Evolutionary conservation across 1,284 basidiomycete species (phyloP).

Genomic region (Ceratorhiza oryzae-sativae): DNA sequence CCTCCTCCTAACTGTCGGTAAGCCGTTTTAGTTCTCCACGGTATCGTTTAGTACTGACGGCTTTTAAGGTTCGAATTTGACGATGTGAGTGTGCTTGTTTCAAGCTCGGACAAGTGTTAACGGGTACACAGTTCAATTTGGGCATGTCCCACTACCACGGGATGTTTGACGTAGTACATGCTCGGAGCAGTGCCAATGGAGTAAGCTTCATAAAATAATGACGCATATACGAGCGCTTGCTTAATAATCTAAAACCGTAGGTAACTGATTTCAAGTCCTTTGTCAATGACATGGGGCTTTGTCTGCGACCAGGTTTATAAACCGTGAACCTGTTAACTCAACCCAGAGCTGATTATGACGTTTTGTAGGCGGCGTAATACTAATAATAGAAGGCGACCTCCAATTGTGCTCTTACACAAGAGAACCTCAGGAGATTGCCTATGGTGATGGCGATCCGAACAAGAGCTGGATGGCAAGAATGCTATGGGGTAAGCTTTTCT

Average conservation of each 20-base stretch:
- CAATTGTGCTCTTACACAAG: conserved; percentile 31
- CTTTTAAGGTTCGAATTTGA: conserved; percentile 39
- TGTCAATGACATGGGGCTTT: conserved; percentile 39
- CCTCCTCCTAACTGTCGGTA: conserved; percentile 31
- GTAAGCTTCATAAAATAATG: neutral
- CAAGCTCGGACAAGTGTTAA: neutral
- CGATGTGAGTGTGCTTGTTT: conserved; percentile 26
- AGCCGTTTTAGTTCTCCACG: neutral
- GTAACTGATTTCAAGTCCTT: conserved; percentile 32
- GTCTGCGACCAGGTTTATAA: conserved; percentile 32
- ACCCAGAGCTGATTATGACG: too few species aligned
- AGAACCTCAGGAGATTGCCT: conserved; percentile 34
- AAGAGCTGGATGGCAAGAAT: conserved; percentile 41
- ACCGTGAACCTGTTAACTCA: neutral
- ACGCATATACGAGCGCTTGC: neutral
- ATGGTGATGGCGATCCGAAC: conserved; percentile 35
- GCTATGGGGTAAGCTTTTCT: conserved; percentile 31
- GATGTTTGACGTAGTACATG: conserved; percentile 41
- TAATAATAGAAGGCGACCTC: conserved; percentile 37
- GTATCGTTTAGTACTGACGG: neutral
- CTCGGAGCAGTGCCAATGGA: conserved; percentile 38
- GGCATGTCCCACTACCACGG: conserved; percentile 41
- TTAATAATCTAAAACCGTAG: neutral
- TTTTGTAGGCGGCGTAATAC: conserved; percentile 31
- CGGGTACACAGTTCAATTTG: conserved; percentile 2